Evolutionary conservation across 352 stramenopile species (phyloP).

Genomic region (Phytophthora boehmeriae): DNA sequence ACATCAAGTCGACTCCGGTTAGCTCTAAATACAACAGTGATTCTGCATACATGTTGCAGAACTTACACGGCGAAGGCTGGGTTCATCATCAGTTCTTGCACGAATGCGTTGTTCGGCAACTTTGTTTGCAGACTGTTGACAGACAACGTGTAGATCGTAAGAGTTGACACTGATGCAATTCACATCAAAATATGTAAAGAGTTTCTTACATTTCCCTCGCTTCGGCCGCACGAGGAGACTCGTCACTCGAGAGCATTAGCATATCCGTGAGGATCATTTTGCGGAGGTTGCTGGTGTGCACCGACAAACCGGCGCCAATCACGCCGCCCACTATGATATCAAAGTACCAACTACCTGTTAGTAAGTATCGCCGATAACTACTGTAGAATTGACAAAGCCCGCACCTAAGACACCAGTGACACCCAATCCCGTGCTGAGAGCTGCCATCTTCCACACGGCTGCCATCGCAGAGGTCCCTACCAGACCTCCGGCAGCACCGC

Average conservation of each 20-base stretch:
- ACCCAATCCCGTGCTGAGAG: slow-evolving; percentile 11
- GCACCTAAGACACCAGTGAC: slow-evolving; percentile 17
- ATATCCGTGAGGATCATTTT: slow-evolving; percentile 16
- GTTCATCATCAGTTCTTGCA: slow-evolving; percentile 24
- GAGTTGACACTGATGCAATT: too few relatives aligned
- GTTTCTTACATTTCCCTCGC: slow-evolving; percentile 21
- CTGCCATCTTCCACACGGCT: slow-evolving; percentile 19
- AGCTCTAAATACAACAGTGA: background rate
- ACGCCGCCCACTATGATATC: slow-evolving; percentile 7
- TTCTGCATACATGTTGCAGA: background rate
- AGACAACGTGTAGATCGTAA: too few relatives aligned
- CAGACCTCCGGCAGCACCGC: slow-evolving; percentile 9
- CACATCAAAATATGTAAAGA: background rate
- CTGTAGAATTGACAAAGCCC: background rate
- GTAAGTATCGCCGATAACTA: background rate
- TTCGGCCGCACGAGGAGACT: slow-evolving; percentile 14
- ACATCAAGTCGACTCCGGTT: background rate
- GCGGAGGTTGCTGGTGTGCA: slow-evolving; percentile 14
- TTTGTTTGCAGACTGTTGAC: slow-evolving; percentile 27
- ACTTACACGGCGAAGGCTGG: slow-evolving; percentile 13
- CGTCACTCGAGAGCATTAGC: slow-evolving; percentile 14
- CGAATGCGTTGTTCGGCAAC: slow-evolving; percentile 23
- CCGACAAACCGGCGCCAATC: slow-evolving; percentile 13
- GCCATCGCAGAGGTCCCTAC: slow-evolving; percentile 15
- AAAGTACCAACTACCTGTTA: background rate